phyloP scores from a whole-genome alignment of 192 early-diverging fungal species.

The Dispira simplex region DNA sequence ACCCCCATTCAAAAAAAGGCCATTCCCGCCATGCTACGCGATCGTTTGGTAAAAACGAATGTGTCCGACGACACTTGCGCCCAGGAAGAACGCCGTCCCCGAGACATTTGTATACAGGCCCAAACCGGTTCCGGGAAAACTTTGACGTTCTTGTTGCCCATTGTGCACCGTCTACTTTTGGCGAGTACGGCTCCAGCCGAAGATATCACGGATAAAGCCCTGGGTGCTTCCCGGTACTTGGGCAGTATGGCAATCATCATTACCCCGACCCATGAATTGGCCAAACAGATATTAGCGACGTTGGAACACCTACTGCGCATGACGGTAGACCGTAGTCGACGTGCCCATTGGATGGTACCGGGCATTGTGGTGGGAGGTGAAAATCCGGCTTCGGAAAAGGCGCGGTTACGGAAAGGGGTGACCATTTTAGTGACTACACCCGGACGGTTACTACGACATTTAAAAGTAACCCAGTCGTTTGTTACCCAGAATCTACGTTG shows the following conservation, averaged over 20 bases:
- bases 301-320: conserved; percentile 51
- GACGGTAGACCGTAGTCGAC: conserved; percentile 24
- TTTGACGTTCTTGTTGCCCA: conserved; percentile 83
- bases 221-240: conserved; percentile 41
- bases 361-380: conserved; percentile 73
- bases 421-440: conserved; percentile 89
- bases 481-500: conserved; percentile 71
- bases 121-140: conserved; percentile 99
- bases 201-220: conserved; percentile 15
- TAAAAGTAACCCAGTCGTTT: conserved; percentile 76
- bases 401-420: conserved; percentile 68
- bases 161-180: conserved; percentile 70
- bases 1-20: conserved; percentile 83
- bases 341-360: conserved; percentile 68
- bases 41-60: conserved; percentile 24
- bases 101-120: conserved; percentile 84
- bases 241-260: conserved; percentile 88
- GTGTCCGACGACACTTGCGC: conserved; percentile 15
- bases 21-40: conserved; percentile 53
- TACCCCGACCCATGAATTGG: conserved; percentile 94
- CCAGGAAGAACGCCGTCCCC: conserved; percentile 15
- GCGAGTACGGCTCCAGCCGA: conserved; percentile 27
- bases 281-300: conserved; percentile 80
- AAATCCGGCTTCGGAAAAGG: conserved; percentile 67
- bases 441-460: conserved; percentile 77